Evolutionary conservation across 192 early-diverging fungal genomes (phyloP), one percentile per base, ranked within the genome.

Genomic region (Irineochytrium annulatum): DNA sequence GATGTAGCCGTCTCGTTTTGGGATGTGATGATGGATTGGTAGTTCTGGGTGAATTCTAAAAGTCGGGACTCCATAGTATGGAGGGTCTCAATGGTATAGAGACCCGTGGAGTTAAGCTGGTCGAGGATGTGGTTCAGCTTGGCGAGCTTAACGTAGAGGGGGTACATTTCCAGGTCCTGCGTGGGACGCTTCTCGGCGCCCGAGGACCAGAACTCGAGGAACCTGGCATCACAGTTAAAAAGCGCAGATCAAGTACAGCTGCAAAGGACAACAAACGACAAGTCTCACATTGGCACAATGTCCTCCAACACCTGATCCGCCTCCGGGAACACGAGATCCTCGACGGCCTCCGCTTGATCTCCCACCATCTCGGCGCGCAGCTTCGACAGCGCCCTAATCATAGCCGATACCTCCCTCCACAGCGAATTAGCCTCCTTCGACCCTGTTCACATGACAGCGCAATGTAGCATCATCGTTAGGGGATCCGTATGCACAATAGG

Each of bases 61-160:
- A 57, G 19, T 20, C 46, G 30, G 31, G 13, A 20, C 19, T 60
- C 59, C 13, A 60, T 24, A 29, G 52, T 51, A 19, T 43, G 31
- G 27, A 67, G 43, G 4, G 31, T 26, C 4, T 29, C 34, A 19
- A 27, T 52, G 8, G 55, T 63, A 57, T 63, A 67, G 11, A 67
- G 48, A 19, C 65, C 65, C 33, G 57, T 67, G 3, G 61, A 28
- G n/a, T 52, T 27, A 5, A 60, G 51, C 20, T 67, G 43, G 27
- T 60, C 45, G 29, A 67, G 63, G 19, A 22, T 44, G 51, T 67
- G 65, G 17, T 58, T 60, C 27, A 30, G 29, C 32, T 60, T 67
- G 33, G 65, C 55, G 5, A 67, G 57, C 33, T 65, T 49, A 22
- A 68, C 67, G 27, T 65, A 64, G 29, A 63, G 46, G 51, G 49